Conservation (phyloP, 2,329 filamentous ascomycete species). For the Diaporthe batatas region DNA sequence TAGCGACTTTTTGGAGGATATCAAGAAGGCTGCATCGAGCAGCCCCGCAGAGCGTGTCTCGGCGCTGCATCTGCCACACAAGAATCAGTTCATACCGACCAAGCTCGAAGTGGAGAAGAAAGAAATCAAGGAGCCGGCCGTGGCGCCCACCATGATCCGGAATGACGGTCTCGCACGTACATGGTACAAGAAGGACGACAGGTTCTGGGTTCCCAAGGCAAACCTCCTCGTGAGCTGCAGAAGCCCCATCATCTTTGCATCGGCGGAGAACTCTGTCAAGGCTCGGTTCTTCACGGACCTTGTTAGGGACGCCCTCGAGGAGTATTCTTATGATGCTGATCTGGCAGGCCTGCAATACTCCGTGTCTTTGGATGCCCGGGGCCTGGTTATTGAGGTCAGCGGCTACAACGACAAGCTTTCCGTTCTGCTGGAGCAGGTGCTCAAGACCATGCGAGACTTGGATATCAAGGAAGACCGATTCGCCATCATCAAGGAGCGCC, state of each 20-base stretch:
- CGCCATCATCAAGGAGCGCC: constrained; percentile 88
- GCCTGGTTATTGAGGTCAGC: constrained; percentile 82
- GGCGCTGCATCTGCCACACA: constrained; percentile 87
- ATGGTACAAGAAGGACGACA: constrained; percentile 99
- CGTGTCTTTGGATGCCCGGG: constrained; percentile 78
- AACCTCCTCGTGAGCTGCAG: constrained; percentile 85
- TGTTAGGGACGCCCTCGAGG: constrained; percentile 87
- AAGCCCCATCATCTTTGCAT: constrained; percentile 83
- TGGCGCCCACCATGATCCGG: constrained; percentile 84
- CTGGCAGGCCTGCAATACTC: constrained; percentile 89
- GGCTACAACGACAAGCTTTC: constrained; percentile 98
- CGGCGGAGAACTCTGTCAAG: constrained; percentile 83
- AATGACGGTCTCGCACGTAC: constrained; percentile 84
- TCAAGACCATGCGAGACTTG: constrained; percentile 85
- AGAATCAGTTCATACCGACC: constrained; percentile 95
- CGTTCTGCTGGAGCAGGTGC: constrained; percentile 89
- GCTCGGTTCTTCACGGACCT: constrained; percentile 85
- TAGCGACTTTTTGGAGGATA: constrained; percentile 77
- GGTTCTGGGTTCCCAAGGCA: constrained; percentile 97
- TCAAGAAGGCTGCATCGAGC: constrained; percentile 73
- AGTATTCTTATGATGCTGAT: constrained; percentile 97
- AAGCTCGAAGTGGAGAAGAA: constrained; percentile 96
- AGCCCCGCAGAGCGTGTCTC: constrained; percentile 70
- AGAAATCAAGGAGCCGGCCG: constrained; percentile 80
- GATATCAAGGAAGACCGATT: constrained; percentile 90